Evolutionary conservation across 495 filamentous ascomycete genomes (phyloP), one percentile per base, ranked within the genome.

Genomic region (Tetracladium setigerum): DNA sequence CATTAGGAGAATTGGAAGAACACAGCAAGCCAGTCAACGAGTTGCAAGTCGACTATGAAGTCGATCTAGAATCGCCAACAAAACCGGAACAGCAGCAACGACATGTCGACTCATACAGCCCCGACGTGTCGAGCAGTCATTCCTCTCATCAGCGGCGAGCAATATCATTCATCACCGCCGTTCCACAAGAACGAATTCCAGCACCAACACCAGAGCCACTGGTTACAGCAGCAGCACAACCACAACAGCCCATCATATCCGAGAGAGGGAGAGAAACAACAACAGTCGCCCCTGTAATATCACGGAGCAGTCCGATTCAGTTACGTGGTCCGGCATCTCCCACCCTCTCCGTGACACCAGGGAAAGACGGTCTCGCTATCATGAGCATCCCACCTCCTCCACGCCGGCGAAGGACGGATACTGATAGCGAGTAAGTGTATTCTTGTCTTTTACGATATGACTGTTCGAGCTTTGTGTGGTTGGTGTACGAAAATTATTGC

Each of bases 371-470:
- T 10, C 17, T 55, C 13, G 48, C 41, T 17, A 31, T 59, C 16
- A n/a, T 52, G 19, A 58, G 33, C 24, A 50, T 59, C 16, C 56
- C 56, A 12, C 49, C 56, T 27, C 56, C 56, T 14, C 49, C 46
- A 18, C 17, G 52, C 17, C 43, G 32, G 13, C 50, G 43, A 13
- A 46, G 47, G 31, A 15, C 48, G 12, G 19, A 37, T 15, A 47
- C 53, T 15, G 49, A 53, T 27, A 7, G 22, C 22, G 22, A 27
- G 22, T 27, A 27, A 27, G 22, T 3, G 3, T 27, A 27, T 7
- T 27, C 22, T 27, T 27, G 7, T 27, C 22, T 27, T 27, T 7
- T 7, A 3, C 22, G 22, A 27, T 27, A 7, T 27, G 3, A 3
- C 7, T 7, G 7, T 27, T 7, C 7, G 22, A 7, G 22, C 22